These are phyloP conservation scores for Starmera caribaea DNA, from an alignment of 805 yeast genomes.

Conservation along the genomic window DNA sequence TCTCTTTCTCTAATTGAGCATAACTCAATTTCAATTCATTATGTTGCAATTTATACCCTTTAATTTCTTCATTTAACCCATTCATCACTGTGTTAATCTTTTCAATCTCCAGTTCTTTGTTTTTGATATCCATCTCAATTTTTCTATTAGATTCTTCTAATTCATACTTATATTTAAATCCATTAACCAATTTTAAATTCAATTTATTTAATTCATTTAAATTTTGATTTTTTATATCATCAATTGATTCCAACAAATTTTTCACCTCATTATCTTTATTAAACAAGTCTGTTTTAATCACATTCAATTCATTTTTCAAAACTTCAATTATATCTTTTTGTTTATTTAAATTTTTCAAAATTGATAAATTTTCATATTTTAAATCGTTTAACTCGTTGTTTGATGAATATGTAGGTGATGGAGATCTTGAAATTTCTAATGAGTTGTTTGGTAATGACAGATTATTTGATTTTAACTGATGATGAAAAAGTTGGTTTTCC, in stretches of 20 bases:
- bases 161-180: background rate
- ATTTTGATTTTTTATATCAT: background rate
- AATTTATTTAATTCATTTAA: background rate
- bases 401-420: constrained; percentile 2
- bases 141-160: background rate
- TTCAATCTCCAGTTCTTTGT: background rate
- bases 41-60: background rate
- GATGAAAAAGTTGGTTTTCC: constrained; percentile 70
- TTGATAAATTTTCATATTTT: constrained; percentile 6
- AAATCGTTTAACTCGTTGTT: constrained; percentile 3
- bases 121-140: background rate
- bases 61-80: background rate
- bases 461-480: constrained; percentile 34
- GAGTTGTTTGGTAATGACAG: constrained; percentile 10
- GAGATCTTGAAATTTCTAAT: constrained; percentile 16
- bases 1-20: constrained; percentile 1
- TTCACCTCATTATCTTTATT: constrained; percentile 10
- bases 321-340: constrained; percentile 5
- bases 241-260: background rate
- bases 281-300: constrained; percentile 5
- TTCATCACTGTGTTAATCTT: background rate
- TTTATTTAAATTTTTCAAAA: constrained; percentile 6
- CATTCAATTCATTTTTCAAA: constrained; percentile 10
- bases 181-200: background rate
- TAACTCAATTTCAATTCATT: background rate